phyloP scores from a whole-genome alignment of 257 asterid species.

The Forsythia viridissima region DNA sequence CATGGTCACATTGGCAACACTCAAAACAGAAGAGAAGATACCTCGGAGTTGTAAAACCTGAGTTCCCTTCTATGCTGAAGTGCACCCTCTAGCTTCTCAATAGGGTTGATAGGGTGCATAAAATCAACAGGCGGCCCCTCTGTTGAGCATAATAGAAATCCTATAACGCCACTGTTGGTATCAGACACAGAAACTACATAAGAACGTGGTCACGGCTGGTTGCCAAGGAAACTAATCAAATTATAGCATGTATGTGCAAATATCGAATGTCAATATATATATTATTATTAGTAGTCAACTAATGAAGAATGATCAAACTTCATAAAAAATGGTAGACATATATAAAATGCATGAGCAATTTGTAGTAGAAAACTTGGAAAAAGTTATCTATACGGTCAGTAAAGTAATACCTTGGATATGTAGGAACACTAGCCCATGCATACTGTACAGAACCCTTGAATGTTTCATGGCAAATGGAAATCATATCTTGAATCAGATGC shows the following conservation, averaged over 20 bases:
- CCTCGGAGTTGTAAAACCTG: constrained; percentile 88
- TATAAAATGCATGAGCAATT: neutral
- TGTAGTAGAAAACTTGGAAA: neutral
- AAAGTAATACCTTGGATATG: constrained; percentile 80
- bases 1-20: neutral
- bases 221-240: neutral
- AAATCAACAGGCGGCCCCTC: constrained; percentile 88
- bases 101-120: constrained; percentile 83
- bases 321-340: neutral
- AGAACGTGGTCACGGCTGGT: neutral
- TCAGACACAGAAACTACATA: constrained; percentile 20
- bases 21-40: constrained; percentile 27
- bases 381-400: neutral
- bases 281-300: neutral
- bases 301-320: neutral
- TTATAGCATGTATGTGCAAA: neutral
- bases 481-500: constrained; percentile 89
- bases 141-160: constrained; percentile 81
- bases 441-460: constrained; percentile 89
- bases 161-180: constrained; percentile 76
- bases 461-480: constrained; percentile 67
- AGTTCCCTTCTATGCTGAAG: constrained; percentile 64
- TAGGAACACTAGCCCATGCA: constrained; percentile 96
- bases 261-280: neutral
- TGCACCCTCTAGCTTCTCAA: constrained; percentile 80